A percentile compares a stretch with the other conserved stretches of the same genome.
Evolutionary conservation across 2,329 filamentous ascomycete genomes (phyloP).

Genomic region (Esteya vermicola): DNA sequence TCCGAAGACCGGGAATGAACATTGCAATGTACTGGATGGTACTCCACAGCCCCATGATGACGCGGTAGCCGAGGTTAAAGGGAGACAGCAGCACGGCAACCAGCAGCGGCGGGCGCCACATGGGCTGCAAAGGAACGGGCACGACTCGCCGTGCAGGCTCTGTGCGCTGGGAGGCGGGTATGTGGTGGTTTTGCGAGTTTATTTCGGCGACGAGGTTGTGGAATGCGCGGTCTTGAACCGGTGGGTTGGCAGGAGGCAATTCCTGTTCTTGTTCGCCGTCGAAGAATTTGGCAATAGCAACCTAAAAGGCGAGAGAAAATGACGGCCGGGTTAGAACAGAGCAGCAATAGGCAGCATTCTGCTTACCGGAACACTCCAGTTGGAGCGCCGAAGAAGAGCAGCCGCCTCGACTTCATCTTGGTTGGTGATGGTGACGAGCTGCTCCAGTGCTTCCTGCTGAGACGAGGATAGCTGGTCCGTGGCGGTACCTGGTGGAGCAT

Average conservation of each 20-base stretch:
- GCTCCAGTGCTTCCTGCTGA: conserved; percentile 75
- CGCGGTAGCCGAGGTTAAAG: conserved; percentile 61
- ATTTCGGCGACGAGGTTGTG: neutral
- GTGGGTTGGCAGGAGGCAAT: conserved; percentile 24
- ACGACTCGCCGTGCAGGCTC: conserved; percentile 75
- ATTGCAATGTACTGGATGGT: conserved; percentile 66
- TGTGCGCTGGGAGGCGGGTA: conserved; percentile 20
- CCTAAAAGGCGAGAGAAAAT: conserved; percentile 32
- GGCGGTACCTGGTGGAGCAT: neutral
- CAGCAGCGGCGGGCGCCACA: conserved; percentile 59
- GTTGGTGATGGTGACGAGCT: conserved; percentile 77
- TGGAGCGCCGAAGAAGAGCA: conserved; percentile 64
- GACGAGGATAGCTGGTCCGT: conserved; percentile 44
- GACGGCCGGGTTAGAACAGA: neutral
- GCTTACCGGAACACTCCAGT: conserved; percentile 85
- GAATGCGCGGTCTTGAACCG: neutral
- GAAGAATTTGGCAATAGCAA: conserved; percentile 94
- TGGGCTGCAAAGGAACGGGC: conserved; percentile 51
- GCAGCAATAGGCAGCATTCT: neutral
- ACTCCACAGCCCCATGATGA: conserved; percentile 55
- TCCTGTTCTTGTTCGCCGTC: conserved; percentile 79
- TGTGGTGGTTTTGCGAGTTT: neutral
- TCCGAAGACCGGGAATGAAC: conserved; percentile 48
- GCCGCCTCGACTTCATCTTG: conserved; percentile 66
- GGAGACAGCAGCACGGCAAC: conserved; percentile 69